These are phyloP conservation scores for Phylloporus arenicola DNA, from an alignment of 768 basidiomycete species.

Conservation along the genomic window DNA sequence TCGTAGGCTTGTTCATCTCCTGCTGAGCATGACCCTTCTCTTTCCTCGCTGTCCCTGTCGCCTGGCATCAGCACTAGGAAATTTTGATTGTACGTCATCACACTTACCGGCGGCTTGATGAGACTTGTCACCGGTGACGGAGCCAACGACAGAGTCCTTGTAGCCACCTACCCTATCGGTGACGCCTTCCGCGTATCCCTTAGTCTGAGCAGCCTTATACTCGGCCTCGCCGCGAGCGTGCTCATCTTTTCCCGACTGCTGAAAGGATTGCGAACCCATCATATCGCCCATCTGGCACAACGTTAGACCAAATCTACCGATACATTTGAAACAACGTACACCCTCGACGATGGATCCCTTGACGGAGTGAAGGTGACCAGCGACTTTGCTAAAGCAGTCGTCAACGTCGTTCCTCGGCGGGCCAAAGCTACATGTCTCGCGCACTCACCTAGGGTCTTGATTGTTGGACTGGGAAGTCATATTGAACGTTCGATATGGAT, in stretches of 20 bases:
- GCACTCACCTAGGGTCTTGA: constrained; percentile 27
- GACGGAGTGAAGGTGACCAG: constrained; percentile 33
- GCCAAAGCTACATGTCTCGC: background rate
- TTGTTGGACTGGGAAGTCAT: constrained; percentile 14
- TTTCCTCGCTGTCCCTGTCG: constrained; percentile 50
- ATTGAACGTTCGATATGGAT: background rate
- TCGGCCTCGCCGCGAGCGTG: constrained; percentile 45
- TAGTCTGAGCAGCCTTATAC: constrained; percentile 41
- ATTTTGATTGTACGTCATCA: too few relatives aligned
- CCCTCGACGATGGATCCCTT: constrained; percentile 34
- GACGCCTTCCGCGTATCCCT: constrained; percentile 48
- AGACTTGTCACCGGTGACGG: constrained; percentile 50
- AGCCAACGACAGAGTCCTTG: constrained; percentile 50
- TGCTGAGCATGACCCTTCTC: constrained; percentile 56
- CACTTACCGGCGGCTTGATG: constrained; percentile 45
- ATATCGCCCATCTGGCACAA: constrained; percentile 37
- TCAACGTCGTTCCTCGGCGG: background rate
- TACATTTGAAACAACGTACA: constrained; percentile 14
- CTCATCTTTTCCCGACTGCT: constrained; percentile 44
- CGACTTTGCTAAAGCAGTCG: constrained; percentile 24
- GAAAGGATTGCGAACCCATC: constrained; percentile 40
- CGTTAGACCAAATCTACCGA: background rate
- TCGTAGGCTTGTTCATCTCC: constrained; percentile 40
- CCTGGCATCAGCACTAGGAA: too few relatives aligned
- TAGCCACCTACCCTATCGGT: constrained; percentile 44